Evolutionary conservation across 2,329 filamentous ascomycete species (phyloP), one percentile per base, ranked within the genome.

Genomic region (Trichoderma lentiforme): DNA sequence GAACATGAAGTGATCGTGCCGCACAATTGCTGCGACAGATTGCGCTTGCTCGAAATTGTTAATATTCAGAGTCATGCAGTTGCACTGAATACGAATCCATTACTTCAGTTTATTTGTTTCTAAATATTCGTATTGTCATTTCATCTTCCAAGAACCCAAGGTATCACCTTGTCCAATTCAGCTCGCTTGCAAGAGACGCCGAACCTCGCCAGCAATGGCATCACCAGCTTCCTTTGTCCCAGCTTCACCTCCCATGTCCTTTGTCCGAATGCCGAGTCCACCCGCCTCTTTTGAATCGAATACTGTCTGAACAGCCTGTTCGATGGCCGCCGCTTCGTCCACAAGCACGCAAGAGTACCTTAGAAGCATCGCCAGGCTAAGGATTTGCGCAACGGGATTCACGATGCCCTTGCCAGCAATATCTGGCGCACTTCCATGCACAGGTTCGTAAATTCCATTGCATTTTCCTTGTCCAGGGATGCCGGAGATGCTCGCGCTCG

Each of bases 371-470:
- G 90, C 90, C 30, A 92, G 82, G 64, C 90, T 93, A 51, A 93
- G 85, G 36, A 93, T 89, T 75, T 90, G 89, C 1, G 91, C 92
- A 39, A 93, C 86, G 0, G 92, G 92, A 82, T 94, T 93, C 69
- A 92, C 91, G 56, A 92, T 86, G 51, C 90, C 90, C 79, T 92
- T 87, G 71, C 92, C 92, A 8, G 90, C 88, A 74, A 94, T 93
- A 75, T 94, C 92, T 12, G 92, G 92, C 2, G 92, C 92, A 67
- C 78, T 88, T 83, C 91, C 92, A 78, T 94, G 92, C 70, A 94
- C 92, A 4, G 92, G 92, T 82, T 94, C 92, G 78, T 93, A 94
- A 76, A 93, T 92, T 73, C 91, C 91, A 75, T 92, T 93, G 76
- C 80, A 82, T n/a, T 75, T 76, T n/a, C 77, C 79, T 21, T 80